A percentile compares a stretch with the other conserved stretches of the same genome.
Evolutionary conservation across 2,329 filamentous ascomycete genomes (phyloP).

Genomic region (Orbilia brochopaga): DNA sequence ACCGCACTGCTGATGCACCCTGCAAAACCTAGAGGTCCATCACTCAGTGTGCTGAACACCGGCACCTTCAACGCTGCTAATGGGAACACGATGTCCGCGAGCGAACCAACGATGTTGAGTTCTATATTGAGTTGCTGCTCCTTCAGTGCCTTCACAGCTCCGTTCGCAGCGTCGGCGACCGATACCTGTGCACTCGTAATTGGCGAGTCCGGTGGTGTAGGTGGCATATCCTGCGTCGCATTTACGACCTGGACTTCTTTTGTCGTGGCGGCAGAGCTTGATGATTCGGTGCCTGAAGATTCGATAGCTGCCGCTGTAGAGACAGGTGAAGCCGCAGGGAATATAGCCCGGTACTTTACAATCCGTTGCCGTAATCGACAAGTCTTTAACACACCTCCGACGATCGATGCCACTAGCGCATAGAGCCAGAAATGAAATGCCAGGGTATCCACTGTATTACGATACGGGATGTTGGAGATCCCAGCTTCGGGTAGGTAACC

Average conservation of each 20-base stretch:
- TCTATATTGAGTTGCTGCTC: conserved; percentile 30
- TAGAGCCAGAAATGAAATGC: conserved; percentile 49
- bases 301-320: conserved; percentile 4
- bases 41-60: conserved; percentile 33
- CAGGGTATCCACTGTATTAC: conserved; percentile 29
- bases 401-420: conserved; percentile 38
- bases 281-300: neutral
- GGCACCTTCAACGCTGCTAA: conserved; percentile 40
- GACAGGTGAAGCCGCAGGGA: conserved; percentile 3
- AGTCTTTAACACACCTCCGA: conserved; percentile 28
- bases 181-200: conserved; percentile 22
- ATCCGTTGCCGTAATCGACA: conserved; percentile 19
- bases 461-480: conserved; percentile 37
- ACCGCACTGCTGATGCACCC: conserved; percentile 46
- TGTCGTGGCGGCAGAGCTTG: neutral
- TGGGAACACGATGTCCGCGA: conserved; percentile 37
- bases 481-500: conserved; percentile 43
- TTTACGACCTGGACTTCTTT: neutral
- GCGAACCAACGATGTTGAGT: conserved; percentile 23
- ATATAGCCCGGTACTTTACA: conserved; percentile 32
- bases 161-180: conserved; percentile 28
- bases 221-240: conserved; percentile 22
- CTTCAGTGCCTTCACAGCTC: conserved; percentile 28
- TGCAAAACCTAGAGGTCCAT: conserved; percentile 44
- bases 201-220: conserved; percentile 40